Conservation (phyloP, 305 asterid species). For the Fraxinus ornus region DNA sequence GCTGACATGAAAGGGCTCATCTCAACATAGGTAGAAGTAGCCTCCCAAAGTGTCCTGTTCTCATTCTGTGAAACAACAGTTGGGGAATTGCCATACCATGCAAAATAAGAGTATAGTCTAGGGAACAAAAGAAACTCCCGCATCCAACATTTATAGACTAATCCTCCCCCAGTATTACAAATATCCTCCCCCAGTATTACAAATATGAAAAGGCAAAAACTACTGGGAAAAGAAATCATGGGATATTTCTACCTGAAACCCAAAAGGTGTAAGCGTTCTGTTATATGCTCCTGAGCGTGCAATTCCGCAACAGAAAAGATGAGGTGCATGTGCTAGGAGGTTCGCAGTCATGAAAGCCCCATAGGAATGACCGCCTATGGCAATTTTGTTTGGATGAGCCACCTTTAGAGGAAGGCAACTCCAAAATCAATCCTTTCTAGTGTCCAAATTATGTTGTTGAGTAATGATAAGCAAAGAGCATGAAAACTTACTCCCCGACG, state of each 20-base stretch:
- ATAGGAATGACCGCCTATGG: constrained; percentile 95
- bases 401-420: constrained; percentile 48
- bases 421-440: too few relatives aligned
- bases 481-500: constrained; percentile 80
- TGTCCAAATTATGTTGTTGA: neutral
- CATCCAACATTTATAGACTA: neutral
- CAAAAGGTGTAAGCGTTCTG: constrained; percentile 98
- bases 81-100: constrained; percentile 6
- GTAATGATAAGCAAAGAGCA: constrained; percentile 6
- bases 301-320: constrained; percentile 88
- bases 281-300: too few relatives aligned
- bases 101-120: constrained; percentile 6
- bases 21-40: constrained; percentile 66
- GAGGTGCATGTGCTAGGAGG: constrained; percentile 96
- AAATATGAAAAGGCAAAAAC: neutral
- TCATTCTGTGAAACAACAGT: constrained; percentile 52
- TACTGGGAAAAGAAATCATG: too few relatives aligned
- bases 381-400: constrained; percentile 87
- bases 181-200: too few relatives aligned
- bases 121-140: constrained; percentile 1
- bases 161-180: too few relatives aligned
- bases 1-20: constrained; percentile 97
- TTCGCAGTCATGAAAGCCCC: constrained; percentile 99
- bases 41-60: constrained; percentile 98
- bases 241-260: constrained; percentile 73